Evolutionary conservation across 2,329 filamentous ascomycete genomes (phyloP), one percentile per base, ranked within the genome.

Genomic region (Talaromyces sp.): DNA sequence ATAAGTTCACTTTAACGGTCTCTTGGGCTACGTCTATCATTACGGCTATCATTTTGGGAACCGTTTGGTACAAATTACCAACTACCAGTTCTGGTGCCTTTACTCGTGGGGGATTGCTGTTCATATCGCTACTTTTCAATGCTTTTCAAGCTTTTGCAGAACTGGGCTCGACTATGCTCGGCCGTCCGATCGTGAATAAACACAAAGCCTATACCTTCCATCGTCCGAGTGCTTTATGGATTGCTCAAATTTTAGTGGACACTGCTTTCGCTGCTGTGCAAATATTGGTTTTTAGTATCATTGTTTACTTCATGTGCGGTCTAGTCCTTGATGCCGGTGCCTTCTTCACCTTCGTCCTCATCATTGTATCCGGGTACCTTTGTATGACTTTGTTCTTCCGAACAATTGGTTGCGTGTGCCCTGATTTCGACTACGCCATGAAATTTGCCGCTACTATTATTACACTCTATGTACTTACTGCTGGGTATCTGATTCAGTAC

Each of bases 71-170:
- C 66, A 82, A 92, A 41, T 84, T 92, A 39, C 87, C 87, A 0
- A 77, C 86, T 61, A 86, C 83, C 0, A 83, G 81, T 0, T 86
- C 86, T 37, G 91, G 89, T 45, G 90, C 91, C 3, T 96, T 95
- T 77, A 90, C 89, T 69, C 88, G 92, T 74, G 91, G 91, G 68
- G 92, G 91, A 80, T 85, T 94, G 1, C 81, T 96, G 60, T 96
- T 96, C 79, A 87, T 93, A 62, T 82, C 90, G 25, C 84, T 96
- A 1, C 79, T 96, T 4, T 94, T 94, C 83, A 94, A 94, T 75
- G 90, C 90, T n/a, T 94, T 96, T 77, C 89, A 92, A 73, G 90
- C 92, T 27, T 93, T 95, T 73, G 86, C 89, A 0, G 92, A 96
- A 75, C 79, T 96, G 0, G 89, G 85, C 0, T 84, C 85, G 11